Conservation (phyloP, 2,329 filamentous ascomycete genomes). For the Parafenestella ontariensis region DNA sequence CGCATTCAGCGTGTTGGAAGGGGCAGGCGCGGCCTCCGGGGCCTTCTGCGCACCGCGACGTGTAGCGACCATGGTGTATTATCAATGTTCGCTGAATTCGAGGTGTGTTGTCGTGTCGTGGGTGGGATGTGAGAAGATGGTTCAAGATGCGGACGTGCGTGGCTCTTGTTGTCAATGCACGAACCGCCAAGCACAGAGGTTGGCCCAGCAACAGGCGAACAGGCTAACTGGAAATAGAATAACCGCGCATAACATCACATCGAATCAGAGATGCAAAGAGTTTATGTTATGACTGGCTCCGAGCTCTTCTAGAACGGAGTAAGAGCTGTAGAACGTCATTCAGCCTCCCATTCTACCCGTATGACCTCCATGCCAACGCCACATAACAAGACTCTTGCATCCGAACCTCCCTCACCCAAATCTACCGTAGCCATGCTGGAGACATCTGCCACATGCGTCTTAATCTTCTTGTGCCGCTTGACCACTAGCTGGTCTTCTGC, state of each 20-base stretch:
- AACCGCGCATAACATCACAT: too few relatives aligned
- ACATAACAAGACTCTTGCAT: conserved; percentile 36
- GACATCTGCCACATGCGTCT: conserved; percentile 63
- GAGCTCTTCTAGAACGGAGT: too few relatives aligned
- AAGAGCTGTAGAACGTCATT: neutral
- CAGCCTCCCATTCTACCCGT: conserved; percentile 17
- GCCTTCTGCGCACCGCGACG: conserved; percentile 38
- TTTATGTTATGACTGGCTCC: too few relatives aligned
- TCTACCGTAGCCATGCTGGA: conserved; percentile 57
- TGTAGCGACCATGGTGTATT: conserved; percentile 40
- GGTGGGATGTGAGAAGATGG: conserved; percentile 16
- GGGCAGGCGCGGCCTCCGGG: conserved; percentile 29
- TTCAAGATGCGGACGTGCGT: conserved; percentile 22
- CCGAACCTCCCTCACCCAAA: neutral
- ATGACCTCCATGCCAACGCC: conserved; percentile 47
- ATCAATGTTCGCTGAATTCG: conserved; percentile 21
- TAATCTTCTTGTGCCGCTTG: conserved; percentile 38
- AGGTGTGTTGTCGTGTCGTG: conserved; percentile 11
- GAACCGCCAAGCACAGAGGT: conserved; percentile 20
- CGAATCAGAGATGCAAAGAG: neutral
- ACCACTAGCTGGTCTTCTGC: conserved; percentile 35
- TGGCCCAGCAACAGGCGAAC: conserved; percentile 28
- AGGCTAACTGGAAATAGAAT: too few relatives aligned
- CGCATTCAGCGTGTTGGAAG: conserved; percentile 37
- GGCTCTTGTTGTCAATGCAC: conserved; percentile 34